A percentile compares a stretch with the other conserved stretches of the same genome.
phyloP scores from a whole-genome alignment of 306 rosid genomes.

The Prunus mume region DNA sequence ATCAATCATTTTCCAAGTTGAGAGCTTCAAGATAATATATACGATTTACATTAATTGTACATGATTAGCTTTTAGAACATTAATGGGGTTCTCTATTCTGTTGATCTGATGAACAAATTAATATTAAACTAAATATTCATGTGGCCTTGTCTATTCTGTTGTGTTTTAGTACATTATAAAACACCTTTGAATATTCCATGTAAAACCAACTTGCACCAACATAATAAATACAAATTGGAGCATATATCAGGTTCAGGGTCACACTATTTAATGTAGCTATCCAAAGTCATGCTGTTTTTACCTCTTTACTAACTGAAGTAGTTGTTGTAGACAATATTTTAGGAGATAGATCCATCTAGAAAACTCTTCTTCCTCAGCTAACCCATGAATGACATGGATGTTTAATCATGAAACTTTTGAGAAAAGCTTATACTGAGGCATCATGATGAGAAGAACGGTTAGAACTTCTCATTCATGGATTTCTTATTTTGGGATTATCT shows the following conservation, averaged over 20 bases:
- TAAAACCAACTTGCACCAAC: constrained; percentile 5
- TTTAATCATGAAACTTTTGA: constrained; percentile 30
- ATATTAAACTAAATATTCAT: background rate
- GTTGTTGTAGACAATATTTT: background rate
- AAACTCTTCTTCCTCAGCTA: constrained; percentile 1
- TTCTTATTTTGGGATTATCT: background rate
- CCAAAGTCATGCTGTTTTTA: background rate
- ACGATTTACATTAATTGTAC: constrained; percentile 13
- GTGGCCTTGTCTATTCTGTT: background rate
- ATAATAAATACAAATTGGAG: constrained; percentile 7
- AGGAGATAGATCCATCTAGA: background rate
- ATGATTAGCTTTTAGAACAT: background rate
- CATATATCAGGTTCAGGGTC: background rate
- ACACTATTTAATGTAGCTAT: background rate
- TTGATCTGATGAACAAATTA: background rate
- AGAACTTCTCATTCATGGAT: constrained; percentile 34
- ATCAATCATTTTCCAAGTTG: background rate
- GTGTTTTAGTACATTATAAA: background rate
- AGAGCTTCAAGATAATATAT: background rate
- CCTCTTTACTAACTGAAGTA: background rate
- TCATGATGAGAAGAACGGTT: constrained; percentile 35
- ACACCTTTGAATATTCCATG: constrained; percentile 1
- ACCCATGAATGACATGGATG: constrained; percentile 2
- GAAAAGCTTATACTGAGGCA: constrained; percentile 30
- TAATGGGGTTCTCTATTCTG: background rate